Conservation (phyloP, 371 early-diverging fungal species). For the Ordospora colligata region DNA sequence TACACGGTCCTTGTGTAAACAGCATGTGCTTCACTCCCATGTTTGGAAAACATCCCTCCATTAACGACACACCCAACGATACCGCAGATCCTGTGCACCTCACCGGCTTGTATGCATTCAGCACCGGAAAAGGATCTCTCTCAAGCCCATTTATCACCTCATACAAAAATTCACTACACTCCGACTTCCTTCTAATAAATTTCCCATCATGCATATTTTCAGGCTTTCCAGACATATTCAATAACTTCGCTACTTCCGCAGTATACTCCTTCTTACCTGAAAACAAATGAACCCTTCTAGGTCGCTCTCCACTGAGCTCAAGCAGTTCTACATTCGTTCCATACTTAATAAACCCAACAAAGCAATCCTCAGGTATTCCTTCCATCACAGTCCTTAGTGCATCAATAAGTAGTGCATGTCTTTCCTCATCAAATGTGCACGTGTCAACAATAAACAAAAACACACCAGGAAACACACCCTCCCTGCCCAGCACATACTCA, state of each 20-base stretch:
- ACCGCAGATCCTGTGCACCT: conserved; percentile 94
- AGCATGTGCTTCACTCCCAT: conserved; percentile 85
- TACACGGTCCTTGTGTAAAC: conserved; percentile 90
- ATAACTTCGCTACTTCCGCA: conserved; percentile 62
- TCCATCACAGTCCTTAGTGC: conserved; percentile 76
- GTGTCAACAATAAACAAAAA: conserved; percentile 95
- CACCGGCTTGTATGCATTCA: conserved; percentile 77
- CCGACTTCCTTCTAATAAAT: conserved; percentile 66
- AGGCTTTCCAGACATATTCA: conserved; percentile 2
- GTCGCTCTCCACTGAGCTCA: conserved; percentile 67
- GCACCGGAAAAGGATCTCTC: conserved; percentile 95
- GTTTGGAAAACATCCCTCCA: conserved; percentile 66
- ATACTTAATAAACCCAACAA: conserved; percentile 87
- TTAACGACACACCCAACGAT: conserved; percentile 80
- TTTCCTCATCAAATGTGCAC: conserved; percentile 74
- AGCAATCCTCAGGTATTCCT: conserved; percentile 77
- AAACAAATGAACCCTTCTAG: conserved; percentile 87
- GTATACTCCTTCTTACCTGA: conserved; percentile 89
- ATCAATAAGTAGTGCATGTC: conserved; percentile 85
- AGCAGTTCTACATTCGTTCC: conserved; percentile 80
- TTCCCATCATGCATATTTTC: background rate
- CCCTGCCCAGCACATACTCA: conserved; percentile 75
- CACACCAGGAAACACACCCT: conserved; percentile 75
- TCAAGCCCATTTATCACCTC: conserved; percentile 83
- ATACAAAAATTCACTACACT: conserved; percentile 82